phyloP scores from a whole-genome alignment of 164 flowering plant species.

The Aristolochia fimbriata region DNA sequence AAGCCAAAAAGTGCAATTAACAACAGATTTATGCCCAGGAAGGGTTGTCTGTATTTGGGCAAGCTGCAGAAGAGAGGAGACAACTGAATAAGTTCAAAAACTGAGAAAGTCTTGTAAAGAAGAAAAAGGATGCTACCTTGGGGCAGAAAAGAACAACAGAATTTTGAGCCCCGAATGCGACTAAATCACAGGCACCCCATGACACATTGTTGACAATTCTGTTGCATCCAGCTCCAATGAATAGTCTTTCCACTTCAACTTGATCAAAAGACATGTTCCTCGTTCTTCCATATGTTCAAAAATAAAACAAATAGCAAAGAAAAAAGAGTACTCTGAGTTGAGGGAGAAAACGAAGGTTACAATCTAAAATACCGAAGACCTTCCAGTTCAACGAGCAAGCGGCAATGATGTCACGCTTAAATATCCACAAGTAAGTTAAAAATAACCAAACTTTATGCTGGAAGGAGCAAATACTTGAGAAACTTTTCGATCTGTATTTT shows the following conservation, averaged over 20 bases:
- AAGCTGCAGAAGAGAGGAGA: slow-evolving; percentile 26
- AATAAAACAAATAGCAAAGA: no score
- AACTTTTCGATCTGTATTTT: no score
- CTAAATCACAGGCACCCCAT: slow-evolving; percentile 79
- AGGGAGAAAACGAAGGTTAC: no score
- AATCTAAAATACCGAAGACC: no score
- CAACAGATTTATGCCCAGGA: slow-evolving; percentile 80
- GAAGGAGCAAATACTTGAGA: no score
- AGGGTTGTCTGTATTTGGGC: slow-evolving; percentile 84
- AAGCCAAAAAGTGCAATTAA: slow-evolving; percentile 85
- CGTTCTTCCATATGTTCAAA: not conserved
- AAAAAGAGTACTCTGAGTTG: not conserved
- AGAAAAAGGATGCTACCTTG: slow-evolving; percentile 24
- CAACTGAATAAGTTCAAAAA: not conserved
- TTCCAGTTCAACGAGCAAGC: no score
- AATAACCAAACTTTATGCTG: no score
- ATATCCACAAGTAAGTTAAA: no score
- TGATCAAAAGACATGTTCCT: slow-evolving; percentile 1
- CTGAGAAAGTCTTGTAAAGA: not conserved
- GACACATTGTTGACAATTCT: slow-evolving; percentile 86
- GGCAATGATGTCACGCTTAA: no score
- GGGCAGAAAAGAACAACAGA: slow-evolving; percentile 85
- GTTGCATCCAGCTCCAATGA: slow-evolving; percentile 94
- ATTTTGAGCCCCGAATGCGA: slow-evolving; percentile 85
- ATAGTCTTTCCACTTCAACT: slow-evolving; percentile 39